phyloP scores from a whole-genome alignment of 2,329 filamentous ascomycete genomes.

The Cladophialophora exuberans region DNA sequence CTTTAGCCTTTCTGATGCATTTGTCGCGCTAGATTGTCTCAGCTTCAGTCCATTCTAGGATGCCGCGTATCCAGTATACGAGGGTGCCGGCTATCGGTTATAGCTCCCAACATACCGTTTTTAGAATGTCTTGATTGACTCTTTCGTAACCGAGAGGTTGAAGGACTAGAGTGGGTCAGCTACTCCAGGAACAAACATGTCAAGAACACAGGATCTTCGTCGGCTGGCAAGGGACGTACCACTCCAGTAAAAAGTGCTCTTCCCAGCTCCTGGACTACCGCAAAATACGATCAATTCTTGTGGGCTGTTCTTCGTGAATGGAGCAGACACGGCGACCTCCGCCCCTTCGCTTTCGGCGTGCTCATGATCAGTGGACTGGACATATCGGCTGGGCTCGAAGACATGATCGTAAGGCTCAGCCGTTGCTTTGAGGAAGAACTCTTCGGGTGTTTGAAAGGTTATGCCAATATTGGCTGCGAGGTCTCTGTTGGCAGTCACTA shows the following conservation, averaged over 20 bases:
- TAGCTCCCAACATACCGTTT: conserved; percentile 58
- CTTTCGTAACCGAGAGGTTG: conserved; percentile 79
- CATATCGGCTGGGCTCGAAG: conserved; percentile 70
- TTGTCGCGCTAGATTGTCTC: conserved; percentile 55
- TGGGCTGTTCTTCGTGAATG: conserved; percentile 63
- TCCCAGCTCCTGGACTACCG: conserved; percentile 86
- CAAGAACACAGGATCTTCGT: too few species aligned
- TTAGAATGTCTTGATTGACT: conserved; percentile 88
- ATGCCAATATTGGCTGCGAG: conserved; percentile 85
- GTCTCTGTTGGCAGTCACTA: conserved; percentile 57
- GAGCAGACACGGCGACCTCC: background rate
- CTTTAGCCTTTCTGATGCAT: conserved; percentile 71
- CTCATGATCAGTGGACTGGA: conserved; percentile 33
- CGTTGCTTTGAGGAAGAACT: conserved; percentile 77
- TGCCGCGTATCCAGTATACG: conserved; percentile 30
- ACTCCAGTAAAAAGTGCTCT: conserved; percentile 87
- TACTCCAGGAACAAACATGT: background rate
- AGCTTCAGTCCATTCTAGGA: conserved; percentile 51
- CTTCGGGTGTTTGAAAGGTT: conserved; percentile 82
- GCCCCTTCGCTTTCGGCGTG: background rate
- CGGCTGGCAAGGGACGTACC: background rate
- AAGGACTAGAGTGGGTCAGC: conserved; percentile 52
- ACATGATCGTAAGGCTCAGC: conserved; percentile 67
- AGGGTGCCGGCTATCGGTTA: conserved; percentile 8
- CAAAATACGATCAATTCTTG: conserved; percentile 83